Evolutionary conservation across 768 basidiomycete species (phyloP).

Genomic region (Phylloporus sp.): DNA sequence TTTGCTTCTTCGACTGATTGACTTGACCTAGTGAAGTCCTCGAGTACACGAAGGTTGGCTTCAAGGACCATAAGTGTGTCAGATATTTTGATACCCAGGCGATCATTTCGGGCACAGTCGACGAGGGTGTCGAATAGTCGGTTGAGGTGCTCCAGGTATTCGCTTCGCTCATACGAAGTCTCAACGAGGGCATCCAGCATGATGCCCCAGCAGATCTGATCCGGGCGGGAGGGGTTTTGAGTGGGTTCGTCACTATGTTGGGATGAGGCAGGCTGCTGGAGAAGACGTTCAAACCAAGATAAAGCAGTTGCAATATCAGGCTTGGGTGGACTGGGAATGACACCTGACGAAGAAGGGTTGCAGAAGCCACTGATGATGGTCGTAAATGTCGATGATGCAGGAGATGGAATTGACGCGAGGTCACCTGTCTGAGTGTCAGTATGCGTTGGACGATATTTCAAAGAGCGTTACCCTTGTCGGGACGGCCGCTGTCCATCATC

Average conservation of each 20-base stretch:
- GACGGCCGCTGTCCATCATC: slow-evolving; percentile 54
- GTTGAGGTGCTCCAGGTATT: slow-evolving; percentile 53
- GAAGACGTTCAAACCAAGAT: slow-evolving; percentile 67
- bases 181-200: slow-evolving; percentile 57
- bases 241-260: slow-evolving; percentile 41
- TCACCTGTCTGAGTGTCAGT: slow-evolving; percentile 11
- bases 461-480: slow-evolving; percentile 12
- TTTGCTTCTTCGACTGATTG: slow-evolving; percentile 9
- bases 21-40: slow-evolving; percentile 6
- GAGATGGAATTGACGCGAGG: slow-evolving; percentile 46
- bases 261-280: slow-evolving; percentile 38
- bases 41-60: slow-evolving; percentile 38
- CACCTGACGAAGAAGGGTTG: slow-evolving; percentile 32
- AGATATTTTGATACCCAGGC: slow-evolving; percentile 30
- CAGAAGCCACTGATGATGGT: slow-evolving; percentile 66
- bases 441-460: neutral
- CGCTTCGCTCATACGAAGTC: slow-evolving; percentile 23
- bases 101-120: slow-evolving; percentile 33
- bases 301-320: slow-evolving; percentile 60
- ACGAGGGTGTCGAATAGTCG: slow-evolving; percentile 44
- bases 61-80: slow-evolving; percentile 44
- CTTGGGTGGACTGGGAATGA: neutral
- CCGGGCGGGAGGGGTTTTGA: slow-evolving; percentile 47
- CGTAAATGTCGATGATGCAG: slow-evolving; percentile 61
- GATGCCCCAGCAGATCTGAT: slow-evolving; percentile 49